Conservation (phyloP, 352 stramenopile genomes). For the Peronospora belbahrii region DNA sequence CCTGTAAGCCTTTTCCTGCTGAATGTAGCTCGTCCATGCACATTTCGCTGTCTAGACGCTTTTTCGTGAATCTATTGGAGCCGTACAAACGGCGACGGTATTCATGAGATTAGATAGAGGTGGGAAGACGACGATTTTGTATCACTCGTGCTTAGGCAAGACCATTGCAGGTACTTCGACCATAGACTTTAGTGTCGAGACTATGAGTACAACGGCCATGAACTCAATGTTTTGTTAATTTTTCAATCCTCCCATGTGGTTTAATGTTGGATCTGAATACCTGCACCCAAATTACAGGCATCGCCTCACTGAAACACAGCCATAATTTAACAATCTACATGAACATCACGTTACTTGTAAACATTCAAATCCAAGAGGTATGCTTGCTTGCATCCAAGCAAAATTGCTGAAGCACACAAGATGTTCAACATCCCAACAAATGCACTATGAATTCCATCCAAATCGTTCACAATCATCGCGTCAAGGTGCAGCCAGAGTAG, state of each 20-base stretch:
- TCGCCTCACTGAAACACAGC: conserved; percentile 80
- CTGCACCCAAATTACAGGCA: conserved; percentile 77
- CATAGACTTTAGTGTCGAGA: conserved; percentile 79
- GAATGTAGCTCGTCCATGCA: too few species aligned
- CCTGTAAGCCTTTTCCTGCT: conserved; percentile 4
- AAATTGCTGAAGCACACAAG: conserved; percentile 45
- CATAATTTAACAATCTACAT: conserved; percentile 13
- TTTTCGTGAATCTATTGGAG: too few species aligned
- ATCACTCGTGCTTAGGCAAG: conserved; percentile 70
- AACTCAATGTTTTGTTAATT: conserved; percentile 69
- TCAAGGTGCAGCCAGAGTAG: conserved; percentile 55
- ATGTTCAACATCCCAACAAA: conserved; percentile 42
- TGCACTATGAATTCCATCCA: conserved; percentile 45
- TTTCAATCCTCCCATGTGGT: too few species aligned
- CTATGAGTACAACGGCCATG: conserved; percentile 64
- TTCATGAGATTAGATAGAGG: conserved; percentile 66
- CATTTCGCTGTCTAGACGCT: too few species aligned
- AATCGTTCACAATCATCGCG: conserved; percentile 45
- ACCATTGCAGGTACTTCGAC: conserved; percentile 74
- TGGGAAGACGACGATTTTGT: conserved; percentile 79
- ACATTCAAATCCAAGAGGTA: conserved; percentile 12
- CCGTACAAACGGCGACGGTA: too few species aligned
- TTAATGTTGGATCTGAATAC: conserved; percentile 47
- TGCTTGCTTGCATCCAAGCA: conserved; percentile 69
- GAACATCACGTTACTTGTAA: background rate